A percentile compares a stretch with the other conserved stretches of the same genome.
Conservation (phyloP, 345 rosid genomes). For the Erodium maritimum region DNA sequence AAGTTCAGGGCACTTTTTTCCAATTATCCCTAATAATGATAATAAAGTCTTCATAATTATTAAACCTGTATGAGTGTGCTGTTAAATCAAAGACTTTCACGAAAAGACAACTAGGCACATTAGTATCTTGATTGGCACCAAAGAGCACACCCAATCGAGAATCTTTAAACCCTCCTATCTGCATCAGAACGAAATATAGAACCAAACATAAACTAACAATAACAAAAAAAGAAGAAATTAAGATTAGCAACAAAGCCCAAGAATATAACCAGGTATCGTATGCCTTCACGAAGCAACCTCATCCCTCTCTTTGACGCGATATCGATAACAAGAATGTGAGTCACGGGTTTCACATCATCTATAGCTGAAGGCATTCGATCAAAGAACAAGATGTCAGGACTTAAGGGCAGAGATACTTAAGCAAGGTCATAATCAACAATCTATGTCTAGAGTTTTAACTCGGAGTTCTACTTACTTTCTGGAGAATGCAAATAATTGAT, state of each 20-base stretch:
- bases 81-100: constrained; percentile 59
- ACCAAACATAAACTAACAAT: constrained; percentile 4
- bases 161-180: constrained; percentile 71
- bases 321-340: constrained; percentile 91
- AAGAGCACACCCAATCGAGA: constrained; percentile 81
- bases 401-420: constrained; percentile 9
- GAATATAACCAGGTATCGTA: constrained; percentile 66
- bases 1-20: too few species aligned
- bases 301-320: constrained; percentile 60
- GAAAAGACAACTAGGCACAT: constrained; percentile 46
- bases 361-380: constrained; percentile 37
- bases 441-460: constrained; percentile 7
- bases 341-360: constrained; percentile 85
- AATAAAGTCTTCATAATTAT: constrained; percentile 8
- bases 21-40: too few species aligned
- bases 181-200: constrained; percentile 20
- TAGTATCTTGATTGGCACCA: constrained; percentile 36
- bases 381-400: constrained; percentile 8
- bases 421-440: constrained; percentile 10
- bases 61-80: constrained; percentile 64
- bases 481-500: constrained; percentile 80
- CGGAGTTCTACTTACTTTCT: constrained; percentile 43
- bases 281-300: constrained; percentile 77
- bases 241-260: background rate
- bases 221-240: background rate